Percentiles rank a stretch among this genome's conserved stretches.
Conservation (phyloP, 176 grass and related monocot genomes). For the Rhynchospora breviuscula region DNA sequence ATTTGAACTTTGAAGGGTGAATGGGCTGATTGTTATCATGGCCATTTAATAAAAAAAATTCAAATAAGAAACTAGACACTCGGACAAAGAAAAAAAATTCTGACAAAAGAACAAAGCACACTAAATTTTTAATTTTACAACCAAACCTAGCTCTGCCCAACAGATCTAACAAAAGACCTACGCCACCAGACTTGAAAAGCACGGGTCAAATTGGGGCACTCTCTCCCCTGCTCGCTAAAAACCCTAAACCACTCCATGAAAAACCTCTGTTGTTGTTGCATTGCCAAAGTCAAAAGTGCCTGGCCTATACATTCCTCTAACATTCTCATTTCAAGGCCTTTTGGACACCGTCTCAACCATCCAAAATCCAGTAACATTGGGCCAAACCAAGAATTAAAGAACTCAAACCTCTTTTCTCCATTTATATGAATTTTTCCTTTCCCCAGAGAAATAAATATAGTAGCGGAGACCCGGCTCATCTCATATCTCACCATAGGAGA, state of each 20-base stretch:
- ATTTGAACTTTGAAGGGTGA: not conserved
- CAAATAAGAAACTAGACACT: slow-evolving; percentile 7
- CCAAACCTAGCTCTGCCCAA: slow-evolving; percentile 27
- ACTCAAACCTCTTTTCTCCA: slow-evolving; percentile 36
- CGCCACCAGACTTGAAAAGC: slow-evolving; percentile 96
- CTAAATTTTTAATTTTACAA: not conserved
- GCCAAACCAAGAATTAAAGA: slow-evolving; percentile 68
- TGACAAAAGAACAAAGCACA: not conserved
- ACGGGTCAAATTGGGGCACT: slow-evolving; percentile 77
- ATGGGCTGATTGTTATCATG: not conserved
- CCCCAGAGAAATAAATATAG: slow-evolving; percentile 65
- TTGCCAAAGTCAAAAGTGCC: slow-evolving; percentile 54
- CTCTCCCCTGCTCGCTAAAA: slow-evolving; percentile 52
- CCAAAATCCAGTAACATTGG: slow-evolving; percentile 79
- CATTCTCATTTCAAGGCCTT: slow-evolving; percentile 53
- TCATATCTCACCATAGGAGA: slow-evolving; percentile 71
- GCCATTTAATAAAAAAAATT: not conserved
- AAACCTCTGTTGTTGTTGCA: slow-evolving; percentile 65
- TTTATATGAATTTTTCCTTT: slow-evolving; percentile 56
- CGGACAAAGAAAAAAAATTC: not conserved
- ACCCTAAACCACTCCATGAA: slow-evolving; percentile 78
- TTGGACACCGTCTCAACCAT: slow-evolving; percentile 65
- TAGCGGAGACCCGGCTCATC: slow-evolving; percentile 69
- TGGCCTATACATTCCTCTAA: slow-evolving; percentile 83
- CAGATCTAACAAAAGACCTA: slow-evolving; percentile 60